Base-by-base conservation (phyloP, 306 rosid genomes). In the Lotus japonicus region DNA sequence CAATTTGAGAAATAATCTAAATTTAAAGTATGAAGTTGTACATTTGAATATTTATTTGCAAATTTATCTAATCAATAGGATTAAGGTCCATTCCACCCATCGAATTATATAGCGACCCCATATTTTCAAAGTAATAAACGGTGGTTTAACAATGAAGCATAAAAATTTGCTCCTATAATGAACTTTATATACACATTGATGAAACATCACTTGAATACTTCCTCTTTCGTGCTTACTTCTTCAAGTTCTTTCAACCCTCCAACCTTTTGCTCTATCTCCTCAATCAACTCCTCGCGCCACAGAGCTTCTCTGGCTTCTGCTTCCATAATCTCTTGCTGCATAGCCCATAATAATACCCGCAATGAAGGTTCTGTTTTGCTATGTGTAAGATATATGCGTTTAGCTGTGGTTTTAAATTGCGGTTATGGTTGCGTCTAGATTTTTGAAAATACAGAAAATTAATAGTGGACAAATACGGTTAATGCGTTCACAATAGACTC, bases 251-350 rank as follows among this genome's bases (percentile, higher is more conserved):
- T 75, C 57, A 90, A 79, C 19, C 92, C 91, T 80, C 94, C 96
- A 59, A 85, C 95, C 80, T 84, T 90, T 66, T 82, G 90, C 60
- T 90, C 97, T 55, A 90, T 90, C 83, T 88, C 97, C 84, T 90
- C 97, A 52, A 90, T 85, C 72, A 90, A 77, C 79, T 90, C 97
- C 79, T 90, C 97, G 2, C 88, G 70, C 95, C 90, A 88, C 16
- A 90, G 46, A 51, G 88, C 90, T 72, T 92, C 85, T 67, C 97
- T 86, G 0, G 95, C 90, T 55, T 68, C 63, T 82, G 88, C 95
- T 83, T 90, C 97, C 58, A 90, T 86, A 21, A 28, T 79, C 5
- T 86, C 97, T 90, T 90, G 97, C 97, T 90, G 88, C 84, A 77
- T 21, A 14, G 1, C 14, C 58, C 58, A 72, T 21, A 33, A 74